Conservation (phyloP, 2,329 filamentous ascomycete genomes). For the Sporothrix brunneoviolacea region DNA sequence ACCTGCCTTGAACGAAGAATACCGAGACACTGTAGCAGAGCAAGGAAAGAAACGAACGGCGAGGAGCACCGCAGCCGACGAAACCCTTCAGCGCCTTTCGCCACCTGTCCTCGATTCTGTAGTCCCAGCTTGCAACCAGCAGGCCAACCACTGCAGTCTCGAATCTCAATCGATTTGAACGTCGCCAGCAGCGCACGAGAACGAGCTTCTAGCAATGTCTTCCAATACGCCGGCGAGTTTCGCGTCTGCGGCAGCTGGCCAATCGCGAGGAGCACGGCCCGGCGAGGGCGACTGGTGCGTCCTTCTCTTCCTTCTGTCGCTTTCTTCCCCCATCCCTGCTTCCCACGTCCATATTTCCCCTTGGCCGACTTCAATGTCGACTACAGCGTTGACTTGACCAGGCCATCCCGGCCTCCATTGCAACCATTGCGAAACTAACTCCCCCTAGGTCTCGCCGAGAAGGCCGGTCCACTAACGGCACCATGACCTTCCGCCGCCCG, state of each 20-base stretch:
- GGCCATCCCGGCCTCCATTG: no score
- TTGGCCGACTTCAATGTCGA: no score
- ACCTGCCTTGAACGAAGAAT: no score
- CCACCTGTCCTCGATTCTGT: background rate
- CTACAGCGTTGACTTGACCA: no score
- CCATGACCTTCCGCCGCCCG: conserved; percentile 57
- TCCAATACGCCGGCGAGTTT: conserved; percentile 76
- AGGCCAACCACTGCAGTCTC: background rate
- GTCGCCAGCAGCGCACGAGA: background rate
- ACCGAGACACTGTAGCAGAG: no score
- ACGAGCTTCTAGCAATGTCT: conserved; percentile 45
- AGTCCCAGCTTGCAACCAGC: background rate
- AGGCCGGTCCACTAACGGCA: conserved; percentile 53
- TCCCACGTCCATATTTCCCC: background rate
- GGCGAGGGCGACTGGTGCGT: conserved; percentile 27
- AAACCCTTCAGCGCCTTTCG: background rate
- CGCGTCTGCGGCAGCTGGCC: conserved; percentile 74
- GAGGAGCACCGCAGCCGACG: no score
- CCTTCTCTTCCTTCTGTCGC: background rate
- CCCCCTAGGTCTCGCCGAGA: conserved; percentile 50
- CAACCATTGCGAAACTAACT: background rate
- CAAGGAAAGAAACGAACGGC: no score
- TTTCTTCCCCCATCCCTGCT: background rate
- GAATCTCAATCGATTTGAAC: background rate
- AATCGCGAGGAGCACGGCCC: conserved; percentile 55